Evolutionary conservation across 2,329 filamentous ascomycete genomes (phyloP).

Genomic region (Elsinoe batatas): DNA sequence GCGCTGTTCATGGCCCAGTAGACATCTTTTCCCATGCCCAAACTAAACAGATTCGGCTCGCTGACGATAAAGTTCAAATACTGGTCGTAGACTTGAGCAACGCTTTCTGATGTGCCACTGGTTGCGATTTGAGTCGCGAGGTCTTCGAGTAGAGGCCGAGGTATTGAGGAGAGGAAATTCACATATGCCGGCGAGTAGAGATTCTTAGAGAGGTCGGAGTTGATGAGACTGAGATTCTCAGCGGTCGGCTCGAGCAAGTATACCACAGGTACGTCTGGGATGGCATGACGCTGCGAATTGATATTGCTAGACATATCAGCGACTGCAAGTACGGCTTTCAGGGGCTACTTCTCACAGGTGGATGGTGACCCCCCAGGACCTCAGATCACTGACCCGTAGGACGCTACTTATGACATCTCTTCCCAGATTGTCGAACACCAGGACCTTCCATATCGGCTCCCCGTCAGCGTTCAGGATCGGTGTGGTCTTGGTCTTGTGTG

Average conservation of each 20-base stretch:
- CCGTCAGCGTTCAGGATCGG: conserved; percentile 78
- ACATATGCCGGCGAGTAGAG: conserved; percentile 91
- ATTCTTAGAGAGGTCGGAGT: conserved; percentile 71
- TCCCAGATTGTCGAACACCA: conserved; percentile 87
- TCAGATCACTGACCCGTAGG: conserved; percentile 81
- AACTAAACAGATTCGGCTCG: conserved; percentile 88
- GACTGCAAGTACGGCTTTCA: conserved; percentile 10
- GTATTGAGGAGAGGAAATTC: conserved; percentile 92
- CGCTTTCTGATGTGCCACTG: conserved; percentile 75
- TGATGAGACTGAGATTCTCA: conserved; percentile 72
- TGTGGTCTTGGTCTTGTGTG: conserved; percentile 60
- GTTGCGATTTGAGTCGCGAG: conserved; percentile 82
- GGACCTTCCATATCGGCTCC: conserved; percentile 93
- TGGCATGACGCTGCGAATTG: conserved; percentile 69
- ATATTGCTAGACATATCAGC: conserved; percentile 52
- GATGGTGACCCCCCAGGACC: conserved; percentile 91
- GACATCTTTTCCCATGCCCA: conserved; percentile 85
- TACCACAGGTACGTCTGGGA: conserved; percentile 91
- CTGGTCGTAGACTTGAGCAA: conserved; percentile 89
- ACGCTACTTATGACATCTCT: conserved; percentile 96
- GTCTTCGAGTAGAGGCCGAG: conserved; percentile 81
- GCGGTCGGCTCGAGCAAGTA: conserved; percentile 88
- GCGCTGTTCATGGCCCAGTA: conserved; percentile 97
- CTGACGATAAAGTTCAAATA: conserved; percentile 96
- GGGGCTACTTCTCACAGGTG: conserved; percentile 56